These are phyloP conservation scores for Cafeteria roenbergensis DNA, from an alignment of 108 stramenopile species.

Conservation along the genomic window DNA sequence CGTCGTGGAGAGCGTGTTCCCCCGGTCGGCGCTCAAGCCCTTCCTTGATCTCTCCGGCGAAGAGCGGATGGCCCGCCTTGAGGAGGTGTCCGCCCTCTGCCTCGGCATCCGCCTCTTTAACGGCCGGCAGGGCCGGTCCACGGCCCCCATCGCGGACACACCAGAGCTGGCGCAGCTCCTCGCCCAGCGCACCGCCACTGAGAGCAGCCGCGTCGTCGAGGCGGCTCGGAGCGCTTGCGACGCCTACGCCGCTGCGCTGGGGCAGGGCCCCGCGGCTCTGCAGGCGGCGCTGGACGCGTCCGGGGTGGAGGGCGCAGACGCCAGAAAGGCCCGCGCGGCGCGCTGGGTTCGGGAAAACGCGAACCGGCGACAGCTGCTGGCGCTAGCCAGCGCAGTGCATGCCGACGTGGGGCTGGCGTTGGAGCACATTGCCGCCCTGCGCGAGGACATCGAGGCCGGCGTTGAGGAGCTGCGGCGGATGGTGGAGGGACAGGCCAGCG, in stretches of 20 bases:
- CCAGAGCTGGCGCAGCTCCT: not conserved
- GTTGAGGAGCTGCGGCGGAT: conserved; percentile 23
- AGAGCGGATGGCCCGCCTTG: conserved; percentile 39
- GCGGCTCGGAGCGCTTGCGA: conserved; percentile 14
- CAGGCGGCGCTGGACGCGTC: too few species aligned
- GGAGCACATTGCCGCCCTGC: not conserved
- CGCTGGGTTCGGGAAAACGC: conserved; percentile 50
- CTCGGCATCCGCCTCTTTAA: conserved; percentile 52
- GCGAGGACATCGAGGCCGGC: conserved; percentile 15
- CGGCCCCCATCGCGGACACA: conserved; percentile 31
- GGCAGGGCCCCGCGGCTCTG: too few species aligned
- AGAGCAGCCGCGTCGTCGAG: conserved; percentile 17
- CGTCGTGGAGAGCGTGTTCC: conserved; percentile 50
- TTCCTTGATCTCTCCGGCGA: conserved; percentile 36
- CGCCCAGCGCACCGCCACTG: not conserved
- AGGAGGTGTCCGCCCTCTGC: conserved; percentile 42
- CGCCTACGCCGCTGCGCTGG: conserved; percentile 20
- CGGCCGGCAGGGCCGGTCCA: conserved; percentile 39
- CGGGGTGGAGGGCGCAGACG: too few species aligned
- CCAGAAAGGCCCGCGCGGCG: too few species aligned
- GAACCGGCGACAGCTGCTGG: conserved; percentile 46
- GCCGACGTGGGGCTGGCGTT: conserved; percentile 35
- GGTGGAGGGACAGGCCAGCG: conserved; percentile 31
- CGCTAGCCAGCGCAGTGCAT: conserved; percentile 32
- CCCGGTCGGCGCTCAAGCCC: conserved; percentile 41